phyloP scores from a whole-genome alignment of 371 early-diverging fungal species.

The Rhizopus delemar region DNA sequence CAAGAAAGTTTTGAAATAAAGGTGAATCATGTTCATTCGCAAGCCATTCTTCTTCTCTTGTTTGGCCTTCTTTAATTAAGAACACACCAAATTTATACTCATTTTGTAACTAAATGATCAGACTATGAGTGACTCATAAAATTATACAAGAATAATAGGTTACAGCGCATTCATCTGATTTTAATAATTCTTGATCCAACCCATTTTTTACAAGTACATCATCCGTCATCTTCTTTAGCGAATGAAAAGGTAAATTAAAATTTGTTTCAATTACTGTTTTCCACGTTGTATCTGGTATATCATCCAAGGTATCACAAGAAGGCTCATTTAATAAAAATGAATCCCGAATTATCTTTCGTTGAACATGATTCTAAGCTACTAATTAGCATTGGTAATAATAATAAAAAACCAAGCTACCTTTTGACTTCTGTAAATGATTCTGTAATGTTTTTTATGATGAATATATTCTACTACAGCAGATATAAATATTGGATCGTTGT shows the following conservation, averaged over 20 bases:
- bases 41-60: slow-evolving; percentile 80
- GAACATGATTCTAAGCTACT: slow-evolving; percentile 12
- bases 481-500: slow-evolving; percentile 23
- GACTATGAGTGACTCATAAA: too few relatives aligned
- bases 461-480: slow-evolving; percentile 18
- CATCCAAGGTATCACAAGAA: neutral
- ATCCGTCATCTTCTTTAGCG: slow-evolving; percentile 12
- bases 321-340: slow-evolving; percentile 25
- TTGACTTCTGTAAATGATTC: slow-evolving; percentile 29
- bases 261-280: slow-evolving; percentile 28
- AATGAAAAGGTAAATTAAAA: slow-evolving; percentile 18
- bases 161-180: slow-evolving; percentile 33
- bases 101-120: slow-evolving; percentile 54
- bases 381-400: neutral
- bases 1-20: slow-evolving; percentile 66
- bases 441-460: slow-evolving; percentile 20
- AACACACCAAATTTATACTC: slow-evolving; percentile 82
- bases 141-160: neutral
- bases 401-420: slow-evolving; percentile 8
- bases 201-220: slow-evolving; percentile 23
- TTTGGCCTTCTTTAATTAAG: slow-evolving; percentile 69
- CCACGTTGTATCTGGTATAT: slow-evolving; percentile 19
- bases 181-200: slow-evolving; percentile 30
- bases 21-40: slow-evolving; percentile 64
- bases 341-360: slow-evolving; percentile 23